These are phyloP conservation scores for Russula abietina DNA, from an alignment of 768 basidiomycete genomes.

Conservation along the genomic window DNA sequence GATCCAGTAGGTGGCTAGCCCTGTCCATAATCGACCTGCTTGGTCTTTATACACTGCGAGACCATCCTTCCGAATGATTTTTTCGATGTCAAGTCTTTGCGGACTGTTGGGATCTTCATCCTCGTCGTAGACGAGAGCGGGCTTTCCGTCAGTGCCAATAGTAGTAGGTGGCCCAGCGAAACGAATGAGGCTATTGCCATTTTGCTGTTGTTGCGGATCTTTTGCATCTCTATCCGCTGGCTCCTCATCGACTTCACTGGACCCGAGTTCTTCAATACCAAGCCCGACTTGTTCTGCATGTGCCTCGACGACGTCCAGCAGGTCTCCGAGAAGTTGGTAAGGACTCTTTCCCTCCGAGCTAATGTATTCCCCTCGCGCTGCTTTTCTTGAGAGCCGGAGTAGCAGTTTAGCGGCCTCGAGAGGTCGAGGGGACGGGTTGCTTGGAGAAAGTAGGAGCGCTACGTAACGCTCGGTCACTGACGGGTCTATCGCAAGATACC, in stretches of 20 bases:
- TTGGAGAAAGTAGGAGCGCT: conserved; percentile 53
- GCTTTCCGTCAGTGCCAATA: conserved; percentile 46
- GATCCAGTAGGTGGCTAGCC: conserved; percentile 96
- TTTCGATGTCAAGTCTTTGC: conserved; percentile 77
- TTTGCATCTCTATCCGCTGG: conserved; percentile 48
- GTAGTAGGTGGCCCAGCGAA: conserved; percentile 61
- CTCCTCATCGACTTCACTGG: conserved; percentile 37
- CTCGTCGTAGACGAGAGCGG: conserved; percentile 55
- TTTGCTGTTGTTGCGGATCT: conserved; percentile 32
- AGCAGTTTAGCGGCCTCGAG: conserved; percentile 92
- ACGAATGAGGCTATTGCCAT: conserved; percentile 45
- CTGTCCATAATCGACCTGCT: conserved; percentile 93
- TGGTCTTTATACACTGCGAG: conserved; percentile 91
- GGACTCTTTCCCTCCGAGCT: conserved; percentile 93
- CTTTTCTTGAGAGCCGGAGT: conserved; percentile 76
- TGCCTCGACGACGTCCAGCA: conserved; percentile 85
- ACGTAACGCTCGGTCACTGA: conserved; percentile 76
- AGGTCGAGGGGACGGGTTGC: conserved; percentile 62
- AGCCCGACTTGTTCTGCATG: conserved; percentile 91
- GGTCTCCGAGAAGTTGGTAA: conserved; percentile 89
- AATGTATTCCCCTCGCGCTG: conserved; percentile 72
- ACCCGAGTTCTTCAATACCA: conserved; percentile 54
- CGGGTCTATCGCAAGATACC: conserved; percentile 81
- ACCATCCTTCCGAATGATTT: conserved; percentile 80
- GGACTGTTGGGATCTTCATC: conserved; percentile 75